phyloP scores from a whole-genome alignment of 164 flowering plant species.

The Tetracentron sinense region DNA sequence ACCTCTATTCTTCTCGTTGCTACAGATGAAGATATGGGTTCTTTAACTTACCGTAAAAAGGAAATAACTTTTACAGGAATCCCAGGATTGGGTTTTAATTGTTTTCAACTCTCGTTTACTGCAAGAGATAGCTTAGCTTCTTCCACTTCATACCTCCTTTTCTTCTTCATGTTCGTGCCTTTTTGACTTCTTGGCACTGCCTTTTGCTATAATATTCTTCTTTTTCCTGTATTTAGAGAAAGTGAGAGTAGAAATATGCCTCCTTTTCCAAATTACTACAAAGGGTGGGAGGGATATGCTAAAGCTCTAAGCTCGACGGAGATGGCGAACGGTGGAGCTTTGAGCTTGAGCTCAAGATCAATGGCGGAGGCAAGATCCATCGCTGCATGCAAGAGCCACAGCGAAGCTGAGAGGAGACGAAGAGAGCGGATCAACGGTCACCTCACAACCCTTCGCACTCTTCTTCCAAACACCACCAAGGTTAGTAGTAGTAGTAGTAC shows the following conservation, averaged over 20 bases:
- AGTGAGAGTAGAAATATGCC: slow-evolving; percentile 4
- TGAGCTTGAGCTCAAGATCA: slow-evolving; percentile 9
- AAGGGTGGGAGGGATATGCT: slow-evolving; percentile 12
- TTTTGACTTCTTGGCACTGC: no score
- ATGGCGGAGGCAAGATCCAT: slow-evolving; percentile 22
- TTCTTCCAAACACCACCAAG: slow-evolving; percentile 53
- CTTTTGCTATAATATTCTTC: no score
- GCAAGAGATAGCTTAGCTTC: no score
- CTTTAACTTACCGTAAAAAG: no score
- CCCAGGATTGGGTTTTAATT: no score
- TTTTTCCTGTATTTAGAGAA: neutral
- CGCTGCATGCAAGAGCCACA: slow-evolving; percentile 56
- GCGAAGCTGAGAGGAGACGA: slow-evolving; percentile 65
- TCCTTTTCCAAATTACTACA: slow-evolving; percentile 20
- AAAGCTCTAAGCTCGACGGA: slow-evolving; percentile 6
- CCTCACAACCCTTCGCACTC: slow-evolving; percentile 48
- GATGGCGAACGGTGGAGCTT: slow-evolving; percentile 18
- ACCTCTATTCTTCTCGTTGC: no score
- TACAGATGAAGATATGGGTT: no score
- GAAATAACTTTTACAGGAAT: no score
- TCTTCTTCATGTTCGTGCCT: no score
- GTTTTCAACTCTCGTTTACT: no score
- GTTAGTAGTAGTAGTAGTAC: slow-evolving; percentile 20
- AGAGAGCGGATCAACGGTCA: slow-evolving; percentile 67
- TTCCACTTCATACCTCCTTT: no score